Evolutionary conservation across 768 basidiomycete species (phyloP).

Genomic region (Naganishia randhawae): DNA sequence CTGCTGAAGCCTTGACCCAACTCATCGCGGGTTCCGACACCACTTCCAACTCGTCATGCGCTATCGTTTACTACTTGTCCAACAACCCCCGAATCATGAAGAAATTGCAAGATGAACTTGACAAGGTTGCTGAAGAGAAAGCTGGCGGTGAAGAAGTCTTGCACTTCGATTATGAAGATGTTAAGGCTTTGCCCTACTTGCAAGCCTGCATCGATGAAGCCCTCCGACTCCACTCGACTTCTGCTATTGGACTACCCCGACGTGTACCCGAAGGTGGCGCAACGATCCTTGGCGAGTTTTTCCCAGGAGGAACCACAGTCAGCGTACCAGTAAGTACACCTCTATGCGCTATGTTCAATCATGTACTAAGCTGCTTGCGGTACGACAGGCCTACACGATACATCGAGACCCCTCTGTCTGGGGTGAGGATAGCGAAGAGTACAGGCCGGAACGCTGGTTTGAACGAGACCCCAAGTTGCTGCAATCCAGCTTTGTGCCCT

Average conservation of each 20-base stretch:
- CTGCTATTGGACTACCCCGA: slow-evolving; percentile 76
- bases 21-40: slow-evolving; percentile 62
- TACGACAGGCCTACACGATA: slow-evolving; percentile 76
- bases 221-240: slow-evolving; percentile 78
- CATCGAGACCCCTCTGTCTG: slow-evolving; percentile 69
- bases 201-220: slow-evolving; percentile 84
- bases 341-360: slow-evolving; percentile 62
- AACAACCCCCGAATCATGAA: slow-evolving; percentile 62
- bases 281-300: slow-evolving; percentile 39
- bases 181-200: slow-evolving; percentile 72
- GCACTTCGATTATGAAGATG: slow-evolving; percentile 60
- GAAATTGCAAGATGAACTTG: slow-evolving; percentile 74
- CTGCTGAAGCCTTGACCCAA: slow-evolving; percentile 61
- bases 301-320: slow-evolving; percentile 61
- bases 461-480: slow-evolving; percentile 63
- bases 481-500: slow-evolving; percentile 76
- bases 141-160: slow-evolving; percentile 58
- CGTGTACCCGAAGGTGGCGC: slow-evolving; percentile 60
- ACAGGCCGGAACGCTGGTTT: slow-evolving; percentile 81
- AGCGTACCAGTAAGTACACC: slow-evolving; percentile 50
- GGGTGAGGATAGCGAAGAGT: slow-evolving; percentile 73
- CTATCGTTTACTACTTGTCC: slow-evolving; percentile 80
- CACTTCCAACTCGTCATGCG: slow-evolving; percentile 88
- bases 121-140: slow-evolving; percentile 58
- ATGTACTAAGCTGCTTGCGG: slow-evolving; percentile 53